phyloP scores from a whole-genome alignment of 1,284 basidiomycete species.

The Xerocomus nothofagi region DNA sequence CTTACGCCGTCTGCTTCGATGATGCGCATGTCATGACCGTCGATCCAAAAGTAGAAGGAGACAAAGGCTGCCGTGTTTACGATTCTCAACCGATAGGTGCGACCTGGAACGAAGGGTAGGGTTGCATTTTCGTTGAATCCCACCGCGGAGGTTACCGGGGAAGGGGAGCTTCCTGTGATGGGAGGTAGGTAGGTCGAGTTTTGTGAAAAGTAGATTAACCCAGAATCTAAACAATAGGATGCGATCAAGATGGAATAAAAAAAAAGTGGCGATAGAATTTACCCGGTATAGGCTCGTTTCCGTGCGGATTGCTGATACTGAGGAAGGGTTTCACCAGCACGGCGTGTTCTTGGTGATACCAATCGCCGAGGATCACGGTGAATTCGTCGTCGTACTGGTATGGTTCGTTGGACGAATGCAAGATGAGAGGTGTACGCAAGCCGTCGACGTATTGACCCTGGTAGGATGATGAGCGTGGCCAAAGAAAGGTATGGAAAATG shows the following conservation, averaged over 20 bases:
- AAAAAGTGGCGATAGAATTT: constrained; percentile 10
- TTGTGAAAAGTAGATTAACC: constrained; percentile 83
- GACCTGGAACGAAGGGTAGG: constrained; percentile 80
- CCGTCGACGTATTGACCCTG: constrained; percentile 89
- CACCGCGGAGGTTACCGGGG: constrained; percentile 52
- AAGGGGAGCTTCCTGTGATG: constrained; percentile 47
- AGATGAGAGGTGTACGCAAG: constrained; percentile 73
- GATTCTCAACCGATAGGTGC: constrained; percentile 74
- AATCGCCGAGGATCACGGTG: constrained; percentile 82
- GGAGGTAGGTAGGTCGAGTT: constrained; percentile 71
- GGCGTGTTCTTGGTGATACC: constrained; percentile 80
- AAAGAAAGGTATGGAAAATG: not conserved
- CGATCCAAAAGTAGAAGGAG: constrained; percentile 86
- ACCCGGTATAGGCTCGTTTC: constrained; percentile 87
- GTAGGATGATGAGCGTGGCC: not conserved
- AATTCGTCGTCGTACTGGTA: constrained; percentile 90
- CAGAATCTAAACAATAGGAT: constrained; percentile 55
- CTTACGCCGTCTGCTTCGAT: constrained; percentile 87
- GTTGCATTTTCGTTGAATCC: constrained; percentile 88
- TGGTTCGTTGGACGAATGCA: constrained; percentile 64
- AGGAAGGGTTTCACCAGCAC: constrained; percentile 72
- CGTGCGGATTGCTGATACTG: constrained; percentile 73
- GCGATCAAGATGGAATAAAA: not conserved
- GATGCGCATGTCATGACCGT: constrained; percentile 88
- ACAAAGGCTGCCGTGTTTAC: constrained; percentile 77